A percentile compares a stretch with the other conserved stretches of the same genome.
Evolutionary conservation across 2,329 filamentous ascomycete species (phyloP).

Genomic region (Berkeleyomyces rouxiae): DNA sequence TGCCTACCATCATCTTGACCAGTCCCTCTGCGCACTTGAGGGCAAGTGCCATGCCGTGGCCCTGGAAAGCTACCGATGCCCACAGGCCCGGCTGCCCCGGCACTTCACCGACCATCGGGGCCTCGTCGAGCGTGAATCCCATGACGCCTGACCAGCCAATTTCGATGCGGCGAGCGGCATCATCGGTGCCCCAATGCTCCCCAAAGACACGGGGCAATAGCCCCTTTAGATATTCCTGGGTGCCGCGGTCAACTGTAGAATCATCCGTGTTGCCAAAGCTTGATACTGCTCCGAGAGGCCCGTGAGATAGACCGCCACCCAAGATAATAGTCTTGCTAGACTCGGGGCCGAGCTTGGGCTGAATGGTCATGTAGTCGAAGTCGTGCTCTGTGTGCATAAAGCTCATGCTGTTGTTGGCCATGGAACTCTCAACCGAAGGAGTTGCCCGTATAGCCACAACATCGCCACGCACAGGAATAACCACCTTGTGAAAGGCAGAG

Average conservation of each 20-base stretch:
- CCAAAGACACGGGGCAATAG: conserved; percentile 36
- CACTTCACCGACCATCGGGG: conserved; percentile 35
- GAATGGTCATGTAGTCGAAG: conserved; percentile 51
- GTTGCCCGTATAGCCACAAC: conserved; percentile 6
- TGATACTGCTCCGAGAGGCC: conserved; percentile 25
- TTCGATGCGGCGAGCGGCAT: conserved; percentile 24
- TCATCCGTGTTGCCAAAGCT: conserved; percentile 43
- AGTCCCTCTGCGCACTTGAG: conserved; percentile 42
- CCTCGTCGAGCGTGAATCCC: conserved; percentile 36
- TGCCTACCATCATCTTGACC: conserved; percentile 33
- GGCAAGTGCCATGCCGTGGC: conserved; percentile 49
- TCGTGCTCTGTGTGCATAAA: conserved; percentile 40
- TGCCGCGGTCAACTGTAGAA: conserved; percentile 30
- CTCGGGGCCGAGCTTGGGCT: conserved; percentile 24
- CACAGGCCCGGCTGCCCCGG: conserved; percentile 31
- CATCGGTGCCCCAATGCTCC: conserved; percentile 27
- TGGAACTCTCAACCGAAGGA: background rate
- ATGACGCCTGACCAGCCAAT: conserved; percentile 40
- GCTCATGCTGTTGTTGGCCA: conserved; percentile 30
- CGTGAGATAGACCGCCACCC: conserved; percentile 37
- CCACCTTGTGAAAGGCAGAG: conserved; percentile 14
- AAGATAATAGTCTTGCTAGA: conserved; percentile 34
- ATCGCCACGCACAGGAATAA: conserved; percentile 17
- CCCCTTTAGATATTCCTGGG: conserved; percentile 31
- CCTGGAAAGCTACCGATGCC: conserved; percentile 44